These are phyloP conservation scores for Sindora glabra DNA, from an alignment of 306 rosid genomes.

Conservation along the genomic window DNA sequence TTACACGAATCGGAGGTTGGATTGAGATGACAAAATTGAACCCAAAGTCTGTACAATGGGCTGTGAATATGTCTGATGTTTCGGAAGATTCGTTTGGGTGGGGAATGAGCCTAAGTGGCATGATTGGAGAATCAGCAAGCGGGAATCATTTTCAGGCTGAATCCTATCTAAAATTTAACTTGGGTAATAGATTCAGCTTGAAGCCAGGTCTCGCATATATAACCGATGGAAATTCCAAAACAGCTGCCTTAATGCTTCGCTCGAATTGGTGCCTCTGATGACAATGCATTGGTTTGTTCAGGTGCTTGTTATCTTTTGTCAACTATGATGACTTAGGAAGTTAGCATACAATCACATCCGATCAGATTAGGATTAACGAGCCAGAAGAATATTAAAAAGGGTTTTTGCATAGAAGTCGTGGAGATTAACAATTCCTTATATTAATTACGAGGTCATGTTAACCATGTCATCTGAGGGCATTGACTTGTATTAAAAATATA, in stretches of 20 bases:
- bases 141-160: constrained; percentile 64
- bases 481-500: no score
- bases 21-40: constrained; percentile 52
- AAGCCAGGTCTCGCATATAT: constrained; percentile 73
- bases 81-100: constrained; percentile 72
- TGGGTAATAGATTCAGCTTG: constrained; percentile 51
- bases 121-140: constrained; percentile 25
- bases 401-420: no score
- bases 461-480: no score
- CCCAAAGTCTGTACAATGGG: constrained; percentile 50
- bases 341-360: no score
- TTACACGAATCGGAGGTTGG: constrained; percentile 75
- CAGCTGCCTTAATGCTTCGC: constrained; percentile 58
- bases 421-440: no score
- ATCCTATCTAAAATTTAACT: constrained; percentile 55
- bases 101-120: constrained; percentile 67
- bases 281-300: neutral
- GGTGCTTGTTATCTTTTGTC: neutral
- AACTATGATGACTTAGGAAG: no score
- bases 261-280: constrained; percentile 68
- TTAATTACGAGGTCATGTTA: no score
- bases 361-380: no score
- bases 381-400: no score
- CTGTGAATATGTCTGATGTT: constrained; percentile 49
- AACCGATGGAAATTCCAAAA: constrained; percentile 40